Evolutionary conservation across 768 basidiomycete species (phyloP).

Genomic region (Mycena venus): DNA sequence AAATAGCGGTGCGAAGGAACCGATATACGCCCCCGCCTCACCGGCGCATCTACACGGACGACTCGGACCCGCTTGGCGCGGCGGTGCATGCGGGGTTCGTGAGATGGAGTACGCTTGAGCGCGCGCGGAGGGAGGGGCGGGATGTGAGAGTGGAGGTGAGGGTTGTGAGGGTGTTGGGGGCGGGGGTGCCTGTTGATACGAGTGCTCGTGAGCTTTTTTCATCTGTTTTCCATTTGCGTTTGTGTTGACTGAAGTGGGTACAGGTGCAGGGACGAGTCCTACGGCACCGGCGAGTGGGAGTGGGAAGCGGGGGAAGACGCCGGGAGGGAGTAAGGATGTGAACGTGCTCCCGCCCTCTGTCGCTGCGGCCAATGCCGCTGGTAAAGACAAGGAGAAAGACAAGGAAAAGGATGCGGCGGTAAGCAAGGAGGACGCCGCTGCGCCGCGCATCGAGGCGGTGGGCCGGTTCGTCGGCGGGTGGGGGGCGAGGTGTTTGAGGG

Average conservation of each 20-base stretch:
- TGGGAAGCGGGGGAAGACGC: not conserved
- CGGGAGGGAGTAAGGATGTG: no score
- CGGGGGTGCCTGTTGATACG: no score
- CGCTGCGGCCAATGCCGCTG: not conserved
- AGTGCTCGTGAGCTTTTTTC: no score
- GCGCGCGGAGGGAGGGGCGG: slow-evolving; percentile 47
- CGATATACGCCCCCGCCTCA: not conserved
- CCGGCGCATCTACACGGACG: slow-evolving; percentile 66
- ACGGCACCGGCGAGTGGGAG: no score
- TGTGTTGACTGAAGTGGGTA: no score
- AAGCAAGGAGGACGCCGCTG: not conserved
- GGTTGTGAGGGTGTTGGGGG: slow-evolving; percentile 49
- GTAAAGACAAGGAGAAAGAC: not conserved
- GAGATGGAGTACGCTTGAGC: slow-evolving; percentile 55
- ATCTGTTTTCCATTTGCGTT: no score
- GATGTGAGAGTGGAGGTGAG: slow-evolving; percentile 58
- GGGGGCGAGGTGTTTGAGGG: slow-evolving; percentile 53
- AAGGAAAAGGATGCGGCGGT: not conserved
- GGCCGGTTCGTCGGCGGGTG: slow-evolving; percentile 62
- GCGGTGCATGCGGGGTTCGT: slow-evolving; percentile 63
- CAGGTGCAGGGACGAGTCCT: no score
- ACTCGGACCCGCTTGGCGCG: slow-evolving; percentile 62
- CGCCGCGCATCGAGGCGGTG: slow-evolving; percentile 50
- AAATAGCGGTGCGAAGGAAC: no score
- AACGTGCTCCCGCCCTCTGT: no score